Evolutionary conservation across 148 eudicot species (phyloP).

Genomic region (Cornus florida): DNA sequence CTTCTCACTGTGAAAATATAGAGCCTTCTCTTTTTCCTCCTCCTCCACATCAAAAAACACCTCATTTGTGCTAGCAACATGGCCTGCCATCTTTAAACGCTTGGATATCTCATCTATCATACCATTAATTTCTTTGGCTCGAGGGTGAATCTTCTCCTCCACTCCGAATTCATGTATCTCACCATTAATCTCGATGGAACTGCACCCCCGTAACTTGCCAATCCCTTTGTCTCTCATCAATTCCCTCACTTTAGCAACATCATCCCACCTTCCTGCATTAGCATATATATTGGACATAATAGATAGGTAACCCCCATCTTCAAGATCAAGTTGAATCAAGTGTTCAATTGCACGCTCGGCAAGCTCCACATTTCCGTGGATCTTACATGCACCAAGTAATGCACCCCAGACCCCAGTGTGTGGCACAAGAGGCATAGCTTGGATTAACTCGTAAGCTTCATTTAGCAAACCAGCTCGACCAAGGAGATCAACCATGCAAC

Average conservation of each 20-base stretch:
- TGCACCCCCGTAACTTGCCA: constrained; percentile 17
- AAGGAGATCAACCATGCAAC: constrained; percentile 24
- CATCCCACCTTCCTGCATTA: constrained; percentile 27
- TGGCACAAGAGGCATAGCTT: constrained; percentile 15
- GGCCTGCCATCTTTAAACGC: constrained; percentile 24
- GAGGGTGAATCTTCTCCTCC: constrained; percentile 23
- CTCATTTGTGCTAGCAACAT: constrained; percentile 21
- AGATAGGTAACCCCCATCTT: constrained; percentile 22
- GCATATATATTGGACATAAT: constrained; percentile 28
- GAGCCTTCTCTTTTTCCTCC: constrained; percentile 29
- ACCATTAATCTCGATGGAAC: constrained; percentile 21
- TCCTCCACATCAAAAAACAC: constrained; percentile 32
- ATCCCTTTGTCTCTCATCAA: constrained; percentile 15
- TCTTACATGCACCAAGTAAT: constrained; percentile 18
- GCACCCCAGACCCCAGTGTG: constrained; percentile 25
- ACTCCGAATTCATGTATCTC: constrained; percentile 24
- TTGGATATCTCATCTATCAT: constrained; percentile 24
- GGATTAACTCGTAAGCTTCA: constrained; percentile 17
- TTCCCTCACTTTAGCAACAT: constrained; percentile 13
- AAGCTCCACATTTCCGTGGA: constrained; percentile 21
- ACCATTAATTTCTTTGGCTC: constrained; percentile 13
- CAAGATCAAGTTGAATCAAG: constrained; percentile 18
- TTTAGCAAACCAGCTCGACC: constrained; percentile 19
- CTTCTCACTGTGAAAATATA: constrained; percentile 25
- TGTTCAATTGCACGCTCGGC: constrained; percentile 22